Evolutionary conservation across 495 filamentous ascomycete genomes (phyloP).

Genomic region (Penicillium nucicola): DNA sequence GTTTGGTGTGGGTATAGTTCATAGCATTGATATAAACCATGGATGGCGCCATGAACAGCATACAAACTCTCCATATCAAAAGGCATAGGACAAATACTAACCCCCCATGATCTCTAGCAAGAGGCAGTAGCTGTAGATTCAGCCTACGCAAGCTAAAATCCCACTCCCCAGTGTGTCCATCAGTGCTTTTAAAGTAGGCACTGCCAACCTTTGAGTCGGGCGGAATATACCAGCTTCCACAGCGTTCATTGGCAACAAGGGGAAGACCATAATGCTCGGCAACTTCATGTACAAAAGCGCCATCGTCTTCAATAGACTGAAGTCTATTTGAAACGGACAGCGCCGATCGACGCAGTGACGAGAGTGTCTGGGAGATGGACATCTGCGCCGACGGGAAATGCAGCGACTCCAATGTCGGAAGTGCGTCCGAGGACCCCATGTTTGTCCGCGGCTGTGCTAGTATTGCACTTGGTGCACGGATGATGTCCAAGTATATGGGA

Average conservation of each 20-base stretch:
- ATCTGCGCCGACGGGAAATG: constrained; percentile 42
- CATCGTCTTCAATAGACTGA: constrained; percentile 65
- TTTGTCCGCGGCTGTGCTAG: neutral
- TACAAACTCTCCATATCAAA: neutral
- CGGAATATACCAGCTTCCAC: constrained; percentile 92
- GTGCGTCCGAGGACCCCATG: constrained; percentile 21
- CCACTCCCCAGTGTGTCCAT: constrained; percentile 90
- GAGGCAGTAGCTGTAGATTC: constrained; percentile 73
- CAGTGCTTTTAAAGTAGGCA: constrained; percentile 96
- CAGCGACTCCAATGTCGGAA: constrained; percentile 39
- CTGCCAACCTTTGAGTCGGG: constrained; percentile 62
- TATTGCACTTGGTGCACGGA: too few species aligned
- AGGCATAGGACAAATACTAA: constrained; percentile 31
- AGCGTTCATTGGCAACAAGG: constrained; percentile 88
- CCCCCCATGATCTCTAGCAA: constrained; percentile 62
- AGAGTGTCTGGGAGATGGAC: constrained; percentile 44
- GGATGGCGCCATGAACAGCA: too few species aligned
- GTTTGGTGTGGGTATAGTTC: neutral
- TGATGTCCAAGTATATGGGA: constrained; percentile 4
- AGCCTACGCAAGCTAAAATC: constrained; percentile 78
- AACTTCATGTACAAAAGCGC: constrained; percentile 60
- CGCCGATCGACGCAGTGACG: constrained; percentile 66
- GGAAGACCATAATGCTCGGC: constrained; percentile 57
- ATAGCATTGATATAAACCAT: neutral
- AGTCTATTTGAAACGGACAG: constrained; percentile 79